These are phyloP conservation scores for Chrysoporthe austroafricana DNA, from an alignment of 2,329 filamentous ascomycete species.

Conservation along the genomic window DNA sequence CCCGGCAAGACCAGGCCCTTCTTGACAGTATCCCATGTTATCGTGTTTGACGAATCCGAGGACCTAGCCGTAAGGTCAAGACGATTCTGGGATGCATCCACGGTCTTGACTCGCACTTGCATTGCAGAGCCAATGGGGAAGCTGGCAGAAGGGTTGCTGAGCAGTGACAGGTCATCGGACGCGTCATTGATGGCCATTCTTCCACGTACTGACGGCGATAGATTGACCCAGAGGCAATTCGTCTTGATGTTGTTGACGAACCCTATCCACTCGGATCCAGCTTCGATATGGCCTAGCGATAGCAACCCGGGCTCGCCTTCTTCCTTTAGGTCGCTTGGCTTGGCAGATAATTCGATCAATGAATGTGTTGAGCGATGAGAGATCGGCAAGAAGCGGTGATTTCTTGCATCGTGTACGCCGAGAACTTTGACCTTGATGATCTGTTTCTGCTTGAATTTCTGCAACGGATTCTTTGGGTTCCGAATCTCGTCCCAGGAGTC, in stretches of 20 bases:
- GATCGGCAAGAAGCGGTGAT: conserved; percentile 89
- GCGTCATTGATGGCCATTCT: conserved; percentile 82
- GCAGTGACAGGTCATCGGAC: conserved; percentile 80
- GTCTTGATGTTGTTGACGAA: conserved; percentile 90
- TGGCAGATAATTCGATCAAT: conserved; percentile 86
- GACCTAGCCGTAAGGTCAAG: conserved; percentile 83
- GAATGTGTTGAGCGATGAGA: conserved; percentile 81
- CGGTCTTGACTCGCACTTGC: conserved; percentile 74
- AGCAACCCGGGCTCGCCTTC: conserved; percentile 52
- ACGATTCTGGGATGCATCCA: conserved; percentile 73
- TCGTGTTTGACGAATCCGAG: conserved; percentile 56
- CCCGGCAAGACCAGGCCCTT: conserved; percentile 81
- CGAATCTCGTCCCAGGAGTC: conserved; percentile 85
- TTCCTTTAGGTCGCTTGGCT: conserved; percentile 65
- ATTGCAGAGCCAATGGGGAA: conserved; percentile 92
- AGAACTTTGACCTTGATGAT: conserved; percentile 76
- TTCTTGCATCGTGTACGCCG: conserved; percentile 86
- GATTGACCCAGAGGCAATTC: conserved; percentile 84
- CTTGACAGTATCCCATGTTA: conserved; percentile 74
- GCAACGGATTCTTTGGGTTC: conserved; percentile 80
- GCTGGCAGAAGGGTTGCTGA: conserved; percentile 75
- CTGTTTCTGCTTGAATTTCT: conserved; percentile 72
- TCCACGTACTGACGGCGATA: conserved; percentile 86
- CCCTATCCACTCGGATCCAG: conserved; percentile 73
- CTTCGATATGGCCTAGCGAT: conserved; percentile 71